Evolutionary conservation across 495 filamentous ascomycete genomes (phyloP), one percentile per base, ranked within the genome.

Genomic region (Tuber borchii): DNA sequence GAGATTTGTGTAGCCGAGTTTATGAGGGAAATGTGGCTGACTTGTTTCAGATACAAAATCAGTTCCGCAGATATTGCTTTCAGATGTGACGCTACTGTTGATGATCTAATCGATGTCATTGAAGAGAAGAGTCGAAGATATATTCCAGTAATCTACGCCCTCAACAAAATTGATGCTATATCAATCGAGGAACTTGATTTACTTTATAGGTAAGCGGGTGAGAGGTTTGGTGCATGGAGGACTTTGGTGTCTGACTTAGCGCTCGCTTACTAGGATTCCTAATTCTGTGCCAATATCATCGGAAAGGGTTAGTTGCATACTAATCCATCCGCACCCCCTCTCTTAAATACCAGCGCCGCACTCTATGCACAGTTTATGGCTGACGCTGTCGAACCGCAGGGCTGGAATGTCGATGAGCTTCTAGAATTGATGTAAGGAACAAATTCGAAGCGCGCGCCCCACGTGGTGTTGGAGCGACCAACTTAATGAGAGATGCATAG

Each of bases 131-230:
- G 90, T 83, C 88, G 95, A 84, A 92, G 91, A 84, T 99, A 99
- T 84, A 98, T 99, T 81, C 95, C 95, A 34, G 95, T 98, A 76
- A 91, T 99, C 70, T 99, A 99, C 87, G 95, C 96, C 7, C 87
- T 99, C 83, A 99, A 99, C 88, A 99, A 99, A 87, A 99, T 99
- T 78, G 95, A 99, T 85, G 90, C 94, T 61, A 97, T 99, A 82
- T 93, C 93, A 65, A 97, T 99, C 81, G 94, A 99, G 84, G 95
- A 99, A 84, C 87, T 99, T 77, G 95, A 99, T 84, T 86, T 99
- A 71, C 86, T 99, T 42, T 99, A 99, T 84, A 90, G 95, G 79
- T 78, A 73, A 26, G 77, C 34, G 42, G n/a, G 17, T 22, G 31
- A 19, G 39, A 45, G 73, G n/a, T n/a, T 19, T 19, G 22, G 9